Percentiles rank a stretch among this genome's conserved stretches.
Evolutionary conservation across 2,329 filamentous ascomycete species (phyloP).

Genomic region (Alternaria sp.): DNA sequence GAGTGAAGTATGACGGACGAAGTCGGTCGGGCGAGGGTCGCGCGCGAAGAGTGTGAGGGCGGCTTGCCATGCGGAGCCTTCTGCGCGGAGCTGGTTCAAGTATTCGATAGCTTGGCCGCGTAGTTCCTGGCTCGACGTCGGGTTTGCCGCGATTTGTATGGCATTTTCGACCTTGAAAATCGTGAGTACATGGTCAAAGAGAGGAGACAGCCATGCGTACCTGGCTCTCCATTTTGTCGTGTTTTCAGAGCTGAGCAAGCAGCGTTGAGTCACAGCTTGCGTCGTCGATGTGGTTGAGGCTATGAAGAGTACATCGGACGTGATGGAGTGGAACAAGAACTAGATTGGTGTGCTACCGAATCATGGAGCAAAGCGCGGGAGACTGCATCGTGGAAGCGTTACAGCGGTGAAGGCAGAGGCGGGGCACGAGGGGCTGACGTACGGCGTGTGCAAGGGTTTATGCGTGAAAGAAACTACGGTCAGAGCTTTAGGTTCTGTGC

Average conservation of each 20-base stretch:
- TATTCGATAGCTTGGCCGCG: constrained; percentile 92
- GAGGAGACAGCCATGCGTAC: constrained; percentile 27
- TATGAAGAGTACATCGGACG: constrained; percentile 31
- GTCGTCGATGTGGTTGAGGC: constrained; percentile 21
- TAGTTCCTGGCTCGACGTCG: constrained; percentile 69
- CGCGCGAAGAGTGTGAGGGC: constrained; percentile 87
- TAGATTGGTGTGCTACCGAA: constrained; percentile 44
- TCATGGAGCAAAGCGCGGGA: constrained; percentile 39
- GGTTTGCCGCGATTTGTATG: constrained; percentile 92
- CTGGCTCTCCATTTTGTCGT: constrained; percentile 51
- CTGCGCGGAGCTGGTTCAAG: constrained; percentile 76
- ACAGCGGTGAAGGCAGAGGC: constrained; percentile 45
- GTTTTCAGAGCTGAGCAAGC: constrained; percentile 31
- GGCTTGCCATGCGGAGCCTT: constrained; percentile 88
- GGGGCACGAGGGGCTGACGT: constrained; percentile 41
- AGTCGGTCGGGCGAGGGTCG: constrained; percentile 76
- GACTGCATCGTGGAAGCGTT: constrained; percentile 47
- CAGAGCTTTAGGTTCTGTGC: constrained; percentile 2
- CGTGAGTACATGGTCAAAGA: background rate
- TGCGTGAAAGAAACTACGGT: constrained; percentile 11
- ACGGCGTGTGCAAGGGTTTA: constrained; percentile 28
- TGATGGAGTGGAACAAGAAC: constrained; percentile 22
- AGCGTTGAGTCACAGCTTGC: constrained; percentile 28
- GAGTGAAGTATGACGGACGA: constrained; percentile 86
- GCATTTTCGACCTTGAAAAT: constrained; percentile 81